Evolutionary conservation across 176 grass and related monocot species (phyloP), one percentile per base, ranked within the genome.

Genomic region (Carex kokanica): DNA sequence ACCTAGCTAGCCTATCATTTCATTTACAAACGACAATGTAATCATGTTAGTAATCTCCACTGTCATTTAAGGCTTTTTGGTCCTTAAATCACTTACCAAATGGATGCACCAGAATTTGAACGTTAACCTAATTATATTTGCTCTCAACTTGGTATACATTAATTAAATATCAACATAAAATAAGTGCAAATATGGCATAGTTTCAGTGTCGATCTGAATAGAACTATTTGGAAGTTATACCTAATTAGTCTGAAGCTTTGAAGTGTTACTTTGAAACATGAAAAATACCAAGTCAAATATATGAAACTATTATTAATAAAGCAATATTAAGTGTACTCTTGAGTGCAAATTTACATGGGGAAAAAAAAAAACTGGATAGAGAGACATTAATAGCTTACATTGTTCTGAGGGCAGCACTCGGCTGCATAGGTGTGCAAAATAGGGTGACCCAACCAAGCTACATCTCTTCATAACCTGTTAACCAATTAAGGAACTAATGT

Each of bases 101-200:
- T 61, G 59, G 20, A 61, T 23, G 59, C 59, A 23, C 18, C 17
- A 60, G 17, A 41, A 69, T 69, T 60, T 74, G 18, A 24, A 49
- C 3, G 17, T 15, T 1, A 11, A 51, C 41, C 68, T 10, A 72
- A 12, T 72, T 21, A 23, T 72, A 49, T 49, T 73, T n/a, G 8
- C 40, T 45, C 8, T 24, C 38, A 49, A 49, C 7, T 23, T 23
- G 40, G 1, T 25, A 3, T 23, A 24, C 20, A 15, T 8, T 51
- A 51, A 74, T 13, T 74, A 51, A 45, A 64, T 64, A 29, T 64
- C 70, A 51, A 13, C 68, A 72, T 72, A 72, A 17, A 58, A 58
- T 57, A 57, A 45, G 69, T 73, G 69, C 18, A 73, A 73, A 73
- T n/a, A 49, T 45, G 66, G 16, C 2, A n/a, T 15, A 14, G 23